Conservation (phyloP, 345 rosid genomes). For the Eucalyptus globulus region DNA sequence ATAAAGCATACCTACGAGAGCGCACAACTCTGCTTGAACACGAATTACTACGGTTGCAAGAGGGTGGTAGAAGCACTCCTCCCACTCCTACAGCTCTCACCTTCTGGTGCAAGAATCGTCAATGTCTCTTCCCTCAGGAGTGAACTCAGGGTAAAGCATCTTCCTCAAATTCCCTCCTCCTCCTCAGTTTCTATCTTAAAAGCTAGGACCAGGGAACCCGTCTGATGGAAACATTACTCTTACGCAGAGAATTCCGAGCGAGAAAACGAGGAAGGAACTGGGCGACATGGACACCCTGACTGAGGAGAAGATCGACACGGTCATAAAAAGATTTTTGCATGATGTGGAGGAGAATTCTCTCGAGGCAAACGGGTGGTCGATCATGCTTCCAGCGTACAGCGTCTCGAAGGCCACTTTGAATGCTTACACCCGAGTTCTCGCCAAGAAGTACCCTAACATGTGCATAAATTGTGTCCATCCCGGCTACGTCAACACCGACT, state of each 20-base stretch:
- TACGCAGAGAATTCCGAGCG: slow-evolving; percentile 26
- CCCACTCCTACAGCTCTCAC: slow-evolving; percentile 29
- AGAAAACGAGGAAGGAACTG: slow-evolving; percentile 18
- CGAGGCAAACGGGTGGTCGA: slow-evolving; percentile 44
- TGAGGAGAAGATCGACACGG: slow-evolving; percentile 26
- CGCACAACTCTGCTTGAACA: slow-evolving; percentile 33
- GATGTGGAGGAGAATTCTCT: slow-evolving; percentile 19
- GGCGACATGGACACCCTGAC: slow-evolving; percentile 15
- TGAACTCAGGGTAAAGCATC: slow-evolving; percentile 21
- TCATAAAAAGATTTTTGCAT: slow-evolving; percentile 16
- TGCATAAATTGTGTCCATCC: slow-evolving; percentile 45
- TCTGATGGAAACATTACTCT: neutral
- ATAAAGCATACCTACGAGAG: slow-evolving; percentile 19
- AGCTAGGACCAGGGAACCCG: neutral
- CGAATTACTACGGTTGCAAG: slow-evolving; percentile 31
- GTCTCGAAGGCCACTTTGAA: slow-evolving; percentile 35
- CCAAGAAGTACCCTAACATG: slow-evolving; percentile 28
- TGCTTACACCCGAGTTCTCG: slow-evolving; percentile 45
- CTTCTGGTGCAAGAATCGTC: slow-evolving; percentile 36
- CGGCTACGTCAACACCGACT: slow-evolving; percentile 33
- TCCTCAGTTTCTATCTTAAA: neutral
- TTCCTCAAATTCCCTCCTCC: neutral
- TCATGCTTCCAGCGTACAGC: slow-evolving; percentile 42
- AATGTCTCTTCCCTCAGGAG: slow-evolving; percentile 36
- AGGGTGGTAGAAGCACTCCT: slow-evolving; percentile 28